Base-by-base conservation (phyloP, 2,329 filamentous ascomycete genomes). In the Calonectria fujianensis region DNA sequence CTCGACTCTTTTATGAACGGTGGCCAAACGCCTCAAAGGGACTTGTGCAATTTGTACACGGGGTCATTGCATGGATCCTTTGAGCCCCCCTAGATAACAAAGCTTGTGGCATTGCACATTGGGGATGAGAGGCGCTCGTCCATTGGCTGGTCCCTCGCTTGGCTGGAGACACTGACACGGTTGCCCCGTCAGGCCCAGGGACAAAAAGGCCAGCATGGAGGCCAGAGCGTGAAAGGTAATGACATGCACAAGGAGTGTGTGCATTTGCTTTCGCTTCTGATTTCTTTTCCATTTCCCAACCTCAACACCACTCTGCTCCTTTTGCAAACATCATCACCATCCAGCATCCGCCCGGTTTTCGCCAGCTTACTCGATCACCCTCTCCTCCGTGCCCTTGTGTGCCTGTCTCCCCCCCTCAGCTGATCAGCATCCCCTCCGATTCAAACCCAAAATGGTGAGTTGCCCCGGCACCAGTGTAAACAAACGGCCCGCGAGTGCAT, bases 401-500 rank as follows among this genome's bases (percentile, higher is more conserved):
- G 29, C 67, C 51, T 54, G 32, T 50, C 35, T 50, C n/a, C 67
- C 48, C 41, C 41, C 24, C 66, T 61, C 70, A 79, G 74, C 69
- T 74, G 73, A 78, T 48, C 61, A 76, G 74, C 77, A 73, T 72
- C 52, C 72, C 69, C 67, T 71, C 73, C 76, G 70, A 70, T 68
- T 69, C 70, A 73, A 77, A 73, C 76, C 77, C 75, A 84, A 80
- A 83, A 85, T 85, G 84, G 84, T 85, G 82, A 85, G 84, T 85
- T 84, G 82, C 81, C 82, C 82, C 80, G 80, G 80, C 82, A 83
- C 80, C 83, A 72, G 76, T 75, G 82, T 84, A 84, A 84, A 84
- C 83, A 84, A 84, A 80, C 75, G 77, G 81, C 81, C 82, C 81
- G 81, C 82, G 79, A 77, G 74, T 32, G 70, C 69, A 57, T 74